Base-by-base conservation (phyloP, 176 grass and related monocot genomes). In the Oryza officinalis region DNA sequence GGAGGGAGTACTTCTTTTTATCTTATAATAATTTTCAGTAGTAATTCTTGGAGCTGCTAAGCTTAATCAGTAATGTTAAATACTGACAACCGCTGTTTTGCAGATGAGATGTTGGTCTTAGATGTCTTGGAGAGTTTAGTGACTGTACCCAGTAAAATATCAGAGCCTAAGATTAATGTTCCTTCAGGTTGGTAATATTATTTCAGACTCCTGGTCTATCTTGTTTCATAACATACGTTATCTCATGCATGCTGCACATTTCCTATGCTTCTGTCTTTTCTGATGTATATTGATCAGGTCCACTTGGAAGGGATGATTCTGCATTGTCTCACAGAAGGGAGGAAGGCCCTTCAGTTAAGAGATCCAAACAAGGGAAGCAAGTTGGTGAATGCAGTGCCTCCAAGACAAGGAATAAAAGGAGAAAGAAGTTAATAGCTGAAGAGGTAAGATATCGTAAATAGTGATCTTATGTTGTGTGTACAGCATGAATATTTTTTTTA, bases 81-180 rank as follows among this genome's bases (percentile, higher is more conserved):
- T 37, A 33, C 43, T 46, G 54, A 38, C 4, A 75, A 69, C 57
- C 67, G 20, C 46, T 82, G 25, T 57, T 69, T 59, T 89, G 65
- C 86, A 94, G 92, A 87, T 84, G 92, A 94, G 77, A 70, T 76
- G 64, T 79, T 76, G 57, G 83, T 86, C 60, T 83, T 94, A 84
- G 85, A 89, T 71, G 89, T 83, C 70, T 73, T 94, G 69, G 84
- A 89, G 78, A 73, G 52, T 75, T 65, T 94, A 77, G 86, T 84
- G 69, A 83, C 83, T 46, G 77, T 83, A 47, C 52, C 92, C 66
- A 70, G 65, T 66, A 77, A 91, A 74, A 63, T 5, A 8, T 70
- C 72, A 50, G 67, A 74, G 71, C 27, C 84, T 5, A 32, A 85
- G 28, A 67, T 78, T 31, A 77, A 81, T 50, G 30, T 33, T 89